Evolutionary conservation across 2,329 filamentous ascomycete genomes (phyloP).

Genomic region (Albophoma yamanashiensis): DNA sequence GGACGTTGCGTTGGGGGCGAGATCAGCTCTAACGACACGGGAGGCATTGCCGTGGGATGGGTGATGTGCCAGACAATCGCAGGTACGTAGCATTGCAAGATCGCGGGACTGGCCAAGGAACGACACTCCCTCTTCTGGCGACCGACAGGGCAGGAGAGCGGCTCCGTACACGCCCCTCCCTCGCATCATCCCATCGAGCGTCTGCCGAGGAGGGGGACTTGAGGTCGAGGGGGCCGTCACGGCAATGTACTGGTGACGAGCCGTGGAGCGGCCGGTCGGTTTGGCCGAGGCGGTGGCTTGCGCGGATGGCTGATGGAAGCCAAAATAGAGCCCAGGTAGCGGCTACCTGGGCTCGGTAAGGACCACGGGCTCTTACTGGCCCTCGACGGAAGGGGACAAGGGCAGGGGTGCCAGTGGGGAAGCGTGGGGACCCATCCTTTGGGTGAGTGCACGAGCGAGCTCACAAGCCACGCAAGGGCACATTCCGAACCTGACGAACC

Average conservation of each 20-base stretch:
- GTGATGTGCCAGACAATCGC: conserved; percentile 7
- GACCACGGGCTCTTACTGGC: neutral
- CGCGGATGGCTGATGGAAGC: neutral
- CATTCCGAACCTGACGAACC: conserved; percentile 8
- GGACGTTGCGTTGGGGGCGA: conserved; percentile 11
- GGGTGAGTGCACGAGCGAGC: neutral
- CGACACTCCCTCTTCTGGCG: conserved; percentile 1
- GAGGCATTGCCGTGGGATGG: conserved; percentile 7
- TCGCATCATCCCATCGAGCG: conserved; percentile 14
- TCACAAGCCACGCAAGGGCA: conserved; percentile 7
- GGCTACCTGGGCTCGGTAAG: conserved; percentile 4
- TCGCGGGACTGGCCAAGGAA: conserved; percentile 1
- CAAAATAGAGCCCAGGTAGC: conserved; percentile 4
- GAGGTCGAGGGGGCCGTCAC: neutral
- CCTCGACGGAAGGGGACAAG: conserved; percentile 1
- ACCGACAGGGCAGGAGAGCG: neutral
- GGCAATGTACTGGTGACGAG: conserved; percentile 17
- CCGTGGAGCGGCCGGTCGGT: conserved; percentile 3
- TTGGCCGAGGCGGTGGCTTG: conserved; percentile 4
- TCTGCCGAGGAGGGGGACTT: conserved; percentile 18
- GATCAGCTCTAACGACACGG: conserved; percentile 9
- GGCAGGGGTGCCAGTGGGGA: conserved; percentile 1
- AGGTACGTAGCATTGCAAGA: conserved; percentile 4
- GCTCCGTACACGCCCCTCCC: neutral
- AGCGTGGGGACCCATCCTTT: neutral